Evolutionary conservation across 1,139 yeast genomes (phyloP).

Genomic region (Taphrina wiesneri): DNA sequence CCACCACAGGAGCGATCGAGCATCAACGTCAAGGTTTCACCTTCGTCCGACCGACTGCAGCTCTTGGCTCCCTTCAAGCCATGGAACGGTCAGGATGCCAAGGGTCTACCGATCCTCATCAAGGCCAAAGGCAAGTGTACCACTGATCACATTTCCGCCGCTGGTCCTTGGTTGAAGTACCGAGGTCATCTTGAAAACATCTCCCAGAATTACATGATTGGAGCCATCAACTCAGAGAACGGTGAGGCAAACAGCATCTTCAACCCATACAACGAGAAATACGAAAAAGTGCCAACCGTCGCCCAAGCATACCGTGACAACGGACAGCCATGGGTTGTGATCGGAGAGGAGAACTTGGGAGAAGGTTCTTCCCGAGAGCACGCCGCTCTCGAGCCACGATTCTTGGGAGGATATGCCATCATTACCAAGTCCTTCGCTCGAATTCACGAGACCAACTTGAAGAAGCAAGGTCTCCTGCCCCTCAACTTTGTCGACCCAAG

Average conservation of each 20-base stretch:
- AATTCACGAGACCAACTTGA: slow-evolving; percentile 91
- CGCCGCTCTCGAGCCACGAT: slow-evolving; percentile 99
- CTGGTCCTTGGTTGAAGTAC: slow-evolving; percentile 99
- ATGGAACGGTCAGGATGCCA: slow-evolving; percentile 96
- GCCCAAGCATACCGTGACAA: slow-evolving; percentile 89
- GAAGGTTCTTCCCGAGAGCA: slow-evolving; percentile 99
- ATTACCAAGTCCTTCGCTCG: slow-evolving; percentile 97
- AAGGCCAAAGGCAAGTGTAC: slow-evolving; percentile 98
- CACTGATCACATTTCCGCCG: slow-evolving; percentile 99
- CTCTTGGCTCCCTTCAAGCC: slow-evolving; percentile 84
- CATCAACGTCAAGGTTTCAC: slow-evolving; percentile 73
- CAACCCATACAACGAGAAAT: slow-evolving; percentile 89
- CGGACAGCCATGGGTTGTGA: slow-evolving; percentile 74
- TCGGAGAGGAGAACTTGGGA: slow-evolving; percentile 99
- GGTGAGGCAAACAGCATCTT: slow-evolving; percentile 89
- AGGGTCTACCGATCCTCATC: slow-evolving; percentile 86
- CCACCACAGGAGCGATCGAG: slow-evolving; percentile 86
- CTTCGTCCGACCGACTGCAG: slow-evolving; percentile 87
- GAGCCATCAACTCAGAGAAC: slow-evolving; percentile 97
- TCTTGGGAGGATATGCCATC: slow-evolving; percentile 96
- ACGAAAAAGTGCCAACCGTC: slow-evolving; percentile 94
- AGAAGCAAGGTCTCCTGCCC: slow-evolving; percentile 97
- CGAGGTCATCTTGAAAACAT: slow-evolving; percentile 99
- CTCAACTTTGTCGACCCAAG: slow-evolving; percentile 84
- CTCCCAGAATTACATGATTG: slow-evolving; percentile 98